Evolutionary conservation across 148 eudicot species (phyloP).

Genomic region (Heliamphora exappendiculata): DNA sequence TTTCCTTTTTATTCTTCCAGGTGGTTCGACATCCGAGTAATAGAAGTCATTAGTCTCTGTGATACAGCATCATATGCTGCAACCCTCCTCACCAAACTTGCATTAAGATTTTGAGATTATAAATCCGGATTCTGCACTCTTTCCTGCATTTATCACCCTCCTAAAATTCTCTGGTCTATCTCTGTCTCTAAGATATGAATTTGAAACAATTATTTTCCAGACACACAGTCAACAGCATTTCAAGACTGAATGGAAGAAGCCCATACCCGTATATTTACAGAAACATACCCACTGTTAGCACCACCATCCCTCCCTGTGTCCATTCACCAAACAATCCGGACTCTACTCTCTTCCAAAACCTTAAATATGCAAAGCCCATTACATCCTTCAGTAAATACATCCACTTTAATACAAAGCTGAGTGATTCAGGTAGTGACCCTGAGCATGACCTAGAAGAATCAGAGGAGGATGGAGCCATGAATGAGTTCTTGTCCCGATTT

Average conservation of each 20-base stretch:
- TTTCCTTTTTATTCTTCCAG: no score
- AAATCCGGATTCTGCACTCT: background rate
- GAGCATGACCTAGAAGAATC: slow-evolving; percentile 26
- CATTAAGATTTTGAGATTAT: no score
- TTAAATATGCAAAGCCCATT: background rate
- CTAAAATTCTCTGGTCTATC: background rate
- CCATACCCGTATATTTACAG: slow-evolving; percentile 5
- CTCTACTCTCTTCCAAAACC: background rate
- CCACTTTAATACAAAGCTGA: slow-evolving; percentile 15
- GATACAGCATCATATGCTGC: no score
- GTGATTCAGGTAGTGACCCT: background rate
- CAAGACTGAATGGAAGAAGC: slow-evolving; percentile 21
- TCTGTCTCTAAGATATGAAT: slow-evolving; percentile 23
- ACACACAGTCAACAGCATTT: slow-evolving; percentile 14
- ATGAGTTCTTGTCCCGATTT: slow-evolving; percentile 77
- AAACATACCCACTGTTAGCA: slow-evolving; percentile 12
- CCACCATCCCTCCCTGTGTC: background rate
- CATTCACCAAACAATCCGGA: background rate
- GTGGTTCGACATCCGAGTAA: no score
- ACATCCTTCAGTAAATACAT: slow-evolving; percentile 7
- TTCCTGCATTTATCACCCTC: background rate
- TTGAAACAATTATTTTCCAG: slow-evolving; percentile 25
- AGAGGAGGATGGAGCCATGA: slow-evolving; percentile 47
- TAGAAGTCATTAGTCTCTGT: no score
- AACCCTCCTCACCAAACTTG: no score